Percentiles rank a stretch among this genome's conserved stretches.
Evolutionary conservation across 176 grass and related monocot species (phyloP).

Genomic region (Carex scoparia): DNA sequence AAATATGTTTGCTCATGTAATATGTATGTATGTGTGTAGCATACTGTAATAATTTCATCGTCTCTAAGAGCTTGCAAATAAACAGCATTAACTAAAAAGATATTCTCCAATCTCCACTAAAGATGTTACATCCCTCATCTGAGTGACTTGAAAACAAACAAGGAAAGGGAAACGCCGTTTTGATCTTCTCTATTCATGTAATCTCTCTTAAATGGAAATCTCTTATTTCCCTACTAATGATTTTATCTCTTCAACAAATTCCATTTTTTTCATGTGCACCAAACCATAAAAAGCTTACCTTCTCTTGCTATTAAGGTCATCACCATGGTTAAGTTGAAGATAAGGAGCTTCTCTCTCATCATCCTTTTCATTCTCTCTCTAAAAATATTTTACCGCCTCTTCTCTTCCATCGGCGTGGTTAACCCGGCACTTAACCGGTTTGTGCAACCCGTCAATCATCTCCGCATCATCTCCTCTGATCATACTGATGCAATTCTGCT

Average conservation of each 20-base stretch:
- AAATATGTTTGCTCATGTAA: neutral
- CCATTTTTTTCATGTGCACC: conserved; percentile 12
- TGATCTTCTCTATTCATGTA: neutral
- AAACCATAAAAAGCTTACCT: conserved; percentile 11
- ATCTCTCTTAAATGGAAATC: conserved; percentile 10
- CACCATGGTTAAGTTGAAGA: neutral
- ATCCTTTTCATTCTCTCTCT: conserved; percentile 10
- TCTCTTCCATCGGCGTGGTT: neutral
- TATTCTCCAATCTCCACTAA: conserved; percentile 1
- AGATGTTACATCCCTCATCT: neutral
- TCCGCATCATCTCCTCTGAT: neutral
- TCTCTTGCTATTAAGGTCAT: neutral
- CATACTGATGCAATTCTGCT: conserved; percentile 13
- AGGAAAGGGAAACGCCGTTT: neutral
- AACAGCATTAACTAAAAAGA: neutral
- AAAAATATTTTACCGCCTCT: neutral
- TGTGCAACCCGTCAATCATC: neutral
- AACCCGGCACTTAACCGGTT: neutral
- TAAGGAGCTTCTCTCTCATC: conserved; percentile 2
- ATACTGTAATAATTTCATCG: neutral
- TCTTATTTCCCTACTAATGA: neutral
- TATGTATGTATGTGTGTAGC: neutral
- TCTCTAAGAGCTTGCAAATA: neutral
- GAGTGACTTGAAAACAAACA: neutral
- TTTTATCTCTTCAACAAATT: neutral